Conservation (phyloP, 805 yeast species). For the Danielozyma ontarioensis region DNA sequence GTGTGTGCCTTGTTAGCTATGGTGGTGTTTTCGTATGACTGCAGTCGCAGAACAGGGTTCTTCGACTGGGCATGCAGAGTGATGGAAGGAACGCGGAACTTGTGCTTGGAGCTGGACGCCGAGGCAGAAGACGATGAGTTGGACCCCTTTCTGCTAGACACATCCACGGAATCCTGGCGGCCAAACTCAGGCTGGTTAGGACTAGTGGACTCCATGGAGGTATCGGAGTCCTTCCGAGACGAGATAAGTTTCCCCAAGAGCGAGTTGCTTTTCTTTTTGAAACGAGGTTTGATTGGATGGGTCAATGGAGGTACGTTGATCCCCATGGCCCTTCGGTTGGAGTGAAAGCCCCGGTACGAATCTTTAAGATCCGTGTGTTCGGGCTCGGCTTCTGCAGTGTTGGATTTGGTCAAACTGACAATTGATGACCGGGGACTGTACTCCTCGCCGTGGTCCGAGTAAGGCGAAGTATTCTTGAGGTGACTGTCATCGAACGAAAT, state of each 20-base stretch:
- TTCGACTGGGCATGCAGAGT: slow-evolving; percentile 16
- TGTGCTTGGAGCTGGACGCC: slow-evolving; percentile 23
- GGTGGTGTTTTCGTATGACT: slow-evolving; percentile 2
- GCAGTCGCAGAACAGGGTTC: slow-evolving; percentile 1
- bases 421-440: slow-evolving; percentile 9
- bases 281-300: slow-evolving; percentile 46
- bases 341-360: slow-evolving; percentile 39
- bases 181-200: slow-evolving; percentile 3
- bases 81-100: slow-evolving; percentile 32
- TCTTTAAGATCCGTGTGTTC: slow-evolving; percentile 7
- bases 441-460: slow-evolving; percentile 4
- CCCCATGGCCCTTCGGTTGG: slow-evolving; percentile 21
- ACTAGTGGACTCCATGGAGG: slow-evolving; percentile 4
- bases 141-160: slow-evolving; percentile 10
- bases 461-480: not conserved
- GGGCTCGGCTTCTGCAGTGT: not conserved
- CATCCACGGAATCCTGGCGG: slow-evolving; percentile 6
- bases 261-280: slow-evolving; percentile 32
- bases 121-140: slow-evolving; percentile 13
- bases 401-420: slow-evolving; percentile 4
- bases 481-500: not conserved
- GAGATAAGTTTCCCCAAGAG: slow-evolving; percentile 36
- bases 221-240: slow-evolving; percentile 26
- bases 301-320: slow-evolving; percentile 40
- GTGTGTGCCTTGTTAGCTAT: too few species aligned